Base-by-base conservation (phyloP, 2,329 filamentous ascomycete genomes). In the Sporothrix dimorphospora region DNA sequence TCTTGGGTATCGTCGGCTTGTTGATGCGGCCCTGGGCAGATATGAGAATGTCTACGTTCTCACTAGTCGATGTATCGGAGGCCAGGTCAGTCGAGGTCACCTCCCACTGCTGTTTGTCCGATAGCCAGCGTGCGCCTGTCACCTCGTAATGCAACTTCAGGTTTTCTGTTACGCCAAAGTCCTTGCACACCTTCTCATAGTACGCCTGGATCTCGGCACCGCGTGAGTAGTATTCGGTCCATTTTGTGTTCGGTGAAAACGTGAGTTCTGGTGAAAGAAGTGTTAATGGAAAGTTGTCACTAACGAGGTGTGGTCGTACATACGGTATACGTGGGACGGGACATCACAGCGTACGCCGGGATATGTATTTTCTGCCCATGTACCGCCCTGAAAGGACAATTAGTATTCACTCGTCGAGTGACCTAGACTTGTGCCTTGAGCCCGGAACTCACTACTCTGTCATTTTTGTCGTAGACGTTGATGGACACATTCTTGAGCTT, bases 281-380 rank as follows among this genome's bases (percentile, higher is more conserved):
- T 14, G 12, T 47, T 14, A 47, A 12, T 16, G 14, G 42, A 4
- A 47, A 4, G 11, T 16, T 14, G 1, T 16, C 1, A 4, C 11
- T 5, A 14, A 1, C 1, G 4, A 47, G 4, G 1, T 16, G 42
- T 16, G 8, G 42, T 5, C 4, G 4, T 5, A 47, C 45, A 6
- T 19, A 47, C 45, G 49, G 49, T 51, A 51, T 5, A 11, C 49
- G 6, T 51, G 49, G 5, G 49, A 51, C 2, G 49, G 49, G 1
- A 51, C 49, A 6, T 51, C 49, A 24, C 49, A 51, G 7, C 49
- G 49, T 5, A 21, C 19, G 49, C 49, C 49, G 9, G 49, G 49
- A 8, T 57, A 69, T n/a, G 6, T 24, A 24, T 68, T 68, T 53
- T 27, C 65, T 21, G 63, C 63, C 65, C 65, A 68, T 68, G 45